Evolutionary conservation across 1,284 basidiomycete species (phyloP).

Genomic region (Ceratobasidium sp.): DNA sequence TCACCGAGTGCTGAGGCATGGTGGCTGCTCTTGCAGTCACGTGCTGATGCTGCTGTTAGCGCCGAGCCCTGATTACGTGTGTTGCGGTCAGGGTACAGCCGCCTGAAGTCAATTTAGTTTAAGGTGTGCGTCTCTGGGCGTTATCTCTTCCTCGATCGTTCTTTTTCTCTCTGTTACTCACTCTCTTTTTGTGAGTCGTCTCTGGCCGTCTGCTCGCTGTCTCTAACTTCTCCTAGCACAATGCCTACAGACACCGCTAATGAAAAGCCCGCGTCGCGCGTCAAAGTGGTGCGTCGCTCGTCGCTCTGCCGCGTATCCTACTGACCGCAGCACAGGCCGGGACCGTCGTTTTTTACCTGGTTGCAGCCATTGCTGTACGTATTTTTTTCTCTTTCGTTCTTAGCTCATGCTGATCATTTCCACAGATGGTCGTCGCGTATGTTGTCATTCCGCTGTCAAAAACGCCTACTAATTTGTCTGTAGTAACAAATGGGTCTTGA

Average conservation of each 20-base stretch:
- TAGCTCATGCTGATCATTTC: constrained; percentile 9
- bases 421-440: constrained; percentile 84
- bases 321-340: constrained; percentile 61
- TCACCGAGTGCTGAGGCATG: constrained; percentile 43
- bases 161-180: background rate
- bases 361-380: constrained; percentile 84
- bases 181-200: background rate
- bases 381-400: constrained; percentile 12
- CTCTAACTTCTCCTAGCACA: background rate
- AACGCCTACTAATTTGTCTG: constrained; percentile 17
- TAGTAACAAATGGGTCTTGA: constrained; percentile 86
- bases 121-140: no score
- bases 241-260: constrained; percentile 17
- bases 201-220: background rate
- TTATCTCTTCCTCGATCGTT: no score
- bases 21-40: background rate
- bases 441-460: constrained; percentile 53
- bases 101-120: no score
- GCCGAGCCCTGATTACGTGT: no score
- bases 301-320: background rate
- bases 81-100: no score
- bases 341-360: constrained; percentile 81
- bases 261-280: constrained; percentile 37
- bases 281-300: constrained; percentile 41
- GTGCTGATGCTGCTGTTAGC: no score